Evolutionary conservation across 1,284 basidiomycete genomes (phyloP).

Genomic region (Ustilago hordei): DNA sequence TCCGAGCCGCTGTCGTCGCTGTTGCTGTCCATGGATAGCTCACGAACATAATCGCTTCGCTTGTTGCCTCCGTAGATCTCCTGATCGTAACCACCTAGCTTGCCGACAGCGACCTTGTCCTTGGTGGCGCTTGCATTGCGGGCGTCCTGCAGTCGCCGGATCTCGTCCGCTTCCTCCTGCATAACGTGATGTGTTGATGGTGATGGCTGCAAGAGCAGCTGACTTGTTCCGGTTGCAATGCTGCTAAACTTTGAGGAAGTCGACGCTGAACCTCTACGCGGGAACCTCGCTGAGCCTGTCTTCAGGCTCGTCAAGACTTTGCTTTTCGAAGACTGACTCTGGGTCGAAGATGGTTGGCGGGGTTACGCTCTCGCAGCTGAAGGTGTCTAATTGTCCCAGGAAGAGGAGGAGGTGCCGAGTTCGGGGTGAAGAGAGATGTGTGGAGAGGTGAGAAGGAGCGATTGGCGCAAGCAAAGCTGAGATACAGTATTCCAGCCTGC

Average conservation of each 20-base stretch:
- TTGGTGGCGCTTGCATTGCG: constrained; percentile 42
- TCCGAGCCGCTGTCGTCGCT: constrained; percentile 49
- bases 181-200: constrained; percentile 19
- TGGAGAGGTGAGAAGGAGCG: neutral
- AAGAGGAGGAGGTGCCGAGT: neutral
- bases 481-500: neutral
- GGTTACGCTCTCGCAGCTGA: no score
- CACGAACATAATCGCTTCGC: constrained; percentile 55
- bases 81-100: constrained; percentile 52
- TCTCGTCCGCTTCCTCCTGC: constrained; percentile 54
- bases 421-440: neutral
- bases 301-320: no score
- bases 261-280: neutral
- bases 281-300: neutral
- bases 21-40: constrained; percentile 48
- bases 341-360: no score
- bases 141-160: constrained; percentile 50
- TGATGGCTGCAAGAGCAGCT: neutral
- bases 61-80: constrained; percentile 53
- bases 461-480: neutral
- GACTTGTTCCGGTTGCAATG: no score
- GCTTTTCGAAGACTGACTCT: no score
- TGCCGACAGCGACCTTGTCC: constrained; percentile 48
- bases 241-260: neutral
- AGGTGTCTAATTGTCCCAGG: no score